Conservation (phyloP, 371 early-diverging fungal species). For the Actinomucor elegans region DNA sequence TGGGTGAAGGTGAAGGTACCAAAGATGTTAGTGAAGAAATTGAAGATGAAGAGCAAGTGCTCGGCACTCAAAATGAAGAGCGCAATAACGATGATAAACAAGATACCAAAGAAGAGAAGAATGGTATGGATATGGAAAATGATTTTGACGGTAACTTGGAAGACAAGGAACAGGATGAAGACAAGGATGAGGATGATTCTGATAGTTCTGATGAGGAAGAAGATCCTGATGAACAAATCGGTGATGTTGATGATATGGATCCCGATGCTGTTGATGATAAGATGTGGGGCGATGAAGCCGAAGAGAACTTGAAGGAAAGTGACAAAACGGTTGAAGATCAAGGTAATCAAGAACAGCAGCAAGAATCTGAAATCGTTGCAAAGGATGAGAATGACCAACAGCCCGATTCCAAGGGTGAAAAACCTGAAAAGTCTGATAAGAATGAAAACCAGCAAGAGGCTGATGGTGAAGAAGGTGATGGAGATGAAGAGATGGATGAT, state of each 20-base stretch:
- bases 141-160: conserved; percentile 94
- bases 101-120: conserved; percentile 79
- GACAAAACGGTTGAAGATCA: conserved; percentile 63
- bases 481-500: conserved; percentile 41
- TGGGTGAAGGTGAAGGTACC: conserved; percentile 93
- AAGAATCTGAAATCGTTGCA: conserved; percentile 68
- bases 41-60: conserved; percentile 95
- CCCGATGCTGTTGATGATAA: conserved; percentile 94
- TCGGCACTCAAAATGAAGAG: conserved; percentile 81
- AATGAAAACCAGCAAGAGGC: conserved; percentile 33
- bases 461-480: conserved; percentile 54
- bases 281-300: conserved; percentile 92
- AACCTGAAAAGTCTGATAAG: conserved; percentile 26
- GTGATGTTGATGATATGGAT: conserved; percentile 85
- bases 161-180: conserved; percentile 79
- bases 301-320: conserved; percentile 68
- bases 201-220: conserved; percentile 62
- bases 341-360: conserved; percentile 49
- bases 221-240: conserved; percentile 88
- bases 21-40: conserved; percentile 97
- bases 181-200: conserved; percentile 49
- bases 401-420: conserved; percentile 32
- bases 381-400: conserved; percentile 62
- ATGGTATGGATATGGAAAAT: conserved; percentile 95
- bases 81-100: conserved; percentile 58